These are phyloP conservation scores for Paecilomyces niveus DNA, from an alignment of 2,329 filamentous ascomycete genomes.

Conservation along the genomic window DNA sequence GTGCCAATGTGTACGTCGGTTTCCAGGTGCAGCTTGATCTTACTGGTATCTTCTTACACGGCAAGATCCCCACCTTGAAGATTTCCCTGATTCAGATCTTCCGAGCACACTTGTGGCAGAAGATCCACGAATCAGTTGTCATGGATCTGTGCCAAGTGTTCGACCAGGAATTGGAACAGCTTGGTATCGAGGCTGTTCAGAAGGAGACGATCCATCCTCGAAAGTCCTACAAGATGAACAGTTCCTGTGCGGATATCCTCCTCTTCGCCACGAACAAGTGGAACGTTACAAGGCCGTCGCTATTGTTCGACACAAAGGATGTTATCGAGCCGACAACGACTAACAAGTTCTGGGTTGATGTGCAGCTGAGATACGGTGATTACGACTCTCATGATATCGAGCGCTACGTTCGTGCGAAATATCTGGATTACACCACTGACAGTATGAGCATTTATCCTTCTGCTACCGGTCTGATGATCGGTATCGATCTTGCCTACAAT, in stretches of 20 bases:
- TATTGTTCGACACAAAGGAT: constrained; percentile 94
- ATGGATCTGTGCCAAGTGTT: constrained; percentile 99
- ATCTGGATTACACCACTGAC: constrained; percentile 97
- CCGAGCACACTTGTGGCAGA: constrained; percentile 99
- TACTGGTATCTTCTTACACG: constrained; percentile 97
- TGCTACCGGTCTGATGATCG: constrained; percentile 93
- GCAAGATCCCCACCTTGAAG: constrained; percentile 96
- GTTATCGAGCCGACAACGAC: constrained; percentile 88
- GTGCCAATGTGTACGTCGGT: constrained; percentile 96
- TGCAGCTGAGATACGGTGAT: constrained; percentile 92
- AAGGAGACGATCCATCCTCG: constrained; percentile 98
- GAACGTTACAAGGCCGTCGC: constrained; percentile 91
- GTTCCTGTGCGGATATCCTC: constrained; percentile 93
- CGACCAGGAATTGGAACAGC: constrained; percentile 89
- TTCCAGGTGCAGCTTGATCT: constrained; percentile 98
- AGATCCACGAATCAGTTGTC: constrained; percentile 96
- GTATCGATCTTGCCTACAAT: constrained; percentile 96
- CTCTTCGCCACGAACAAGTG: constrained; percentile 97
- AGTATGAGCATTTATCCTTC: constrained; percentile 98
- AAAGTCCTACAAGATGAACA: constrained; percentile 99
- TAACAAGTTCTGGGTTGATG: constrained; percentile 99
- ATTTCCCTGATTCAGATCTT: constrained; percentile 99
- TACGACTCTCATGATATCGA: constrained; percentile 99
- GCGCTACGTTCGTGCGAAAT: constrained; percentile 94
- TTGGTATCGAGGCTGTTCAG: constrained; percentile 95